Percentiles rank a stretch among this genome's conserved stretches.
Conservation (phyloP, 225 moss, liverwort and hornwort genomes). For the Sphagnum contortum region DNA sequence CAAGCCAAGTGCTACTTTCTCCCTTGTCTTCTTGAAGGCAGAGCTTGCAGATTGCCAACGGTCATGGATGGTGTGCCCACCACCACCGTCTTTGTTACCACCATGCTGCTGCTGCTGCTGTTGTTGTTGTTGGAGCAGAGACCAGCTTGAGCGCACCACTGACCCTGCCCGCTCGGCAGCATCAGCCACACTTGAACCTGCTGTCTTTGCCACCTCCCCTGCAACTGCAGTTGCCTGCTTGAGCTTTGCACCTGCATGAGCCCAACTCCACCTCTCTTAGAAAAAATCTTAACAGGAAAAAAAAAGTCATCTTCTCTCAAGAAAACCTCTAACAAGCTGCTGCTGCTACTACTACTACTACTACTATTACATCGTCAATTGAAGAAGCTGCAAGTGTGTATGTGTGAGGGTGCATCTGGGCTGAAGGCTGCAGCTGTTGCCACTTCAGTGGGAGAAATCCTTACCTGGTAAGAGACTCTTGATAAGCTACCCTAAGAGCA, state of each 20-base stretch:
- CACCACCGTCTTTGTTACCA: conserved; percentile 14
- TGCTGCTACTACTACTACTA: no score
- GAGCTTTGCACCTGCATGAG: conserved; percentile 38
- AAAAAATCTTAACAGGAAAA: no score
- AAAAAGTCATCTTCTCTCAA: no score
- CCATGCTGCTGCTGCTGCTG: no score
- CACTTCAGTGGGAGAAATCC: neutral
- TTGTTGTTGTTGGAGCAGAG: conserved; percentile 39
- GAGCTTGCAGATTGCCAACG: conserved; percentile 48
- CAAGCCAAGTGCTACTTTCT: conserved; percentile 42
- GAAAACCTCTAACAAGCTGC: no score
- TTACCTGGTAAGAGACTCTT: neutral
- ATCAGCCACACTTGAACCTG: conserved; percentile 51
- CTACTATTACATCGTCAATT: no score
- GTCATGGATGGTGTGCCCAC: conserved; percentile 34
- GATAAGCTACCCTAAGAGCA: neutral
- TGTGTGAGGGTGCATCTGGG: no score
- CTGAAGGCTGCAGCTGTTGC: neutral
- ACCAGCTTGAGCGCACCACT: conserved; percentile 52
- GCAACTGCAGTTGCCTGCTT: conserved; percentile 56
- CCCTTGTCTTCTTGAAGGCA: conserved; percentile 58
- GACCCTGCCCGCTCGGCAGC: conserved; percentile 68
- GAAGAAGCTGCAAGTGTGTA: no score
- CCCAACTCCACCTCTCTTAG: neutral
- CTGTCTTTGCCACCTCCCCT: conserved; percentile 59